Evolutionary conservation across 441 rosid species (phyloP), one percentile per base, ranked within the genome.

Genomic region (Brassica hybrid): DNA sequence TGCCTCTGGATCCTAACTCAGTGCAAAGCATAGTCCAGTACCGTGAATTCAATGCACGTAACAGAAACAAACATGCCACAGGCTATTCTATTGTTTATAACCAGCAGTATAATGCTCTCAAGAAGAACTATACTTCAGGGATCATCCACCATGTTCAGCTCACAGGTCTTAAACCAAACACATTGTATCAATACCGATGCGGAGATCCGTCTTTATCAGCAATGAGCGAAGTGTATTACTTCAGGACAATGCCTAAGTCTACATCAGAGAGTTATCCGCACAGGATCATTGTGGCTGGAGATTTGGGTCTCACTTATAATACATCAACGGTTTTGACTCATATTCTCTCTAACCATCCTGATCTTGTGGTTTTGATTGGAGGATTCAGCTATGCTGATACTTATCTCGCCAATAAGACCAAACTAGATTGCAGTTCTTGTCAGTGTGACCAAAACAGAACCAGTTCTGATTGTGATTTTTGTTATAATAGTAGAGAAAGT

Each of bases 291-390:
- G 72, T 94, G 5, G 85, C 88, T 5, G 98, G 97, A 80, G 97
- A 88, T 80, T 79, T 90, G 60, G 98, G 98, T 21, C 97, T 94
- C 38, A 89, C 95, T 3, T 88, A 87, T 75, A 92, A 94, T 48
- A 86, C 92, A 19, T 87, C 97, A 62, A 84, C 92, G 8, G 85
- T 85, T n/a, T 63, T 91, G 16, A 80, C 21, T 81, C 90, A 88
- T 77, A 65, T 91, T 77, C 68, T 83, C 36, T 81, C 81, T 61
- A 94, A 88, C 81, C 82, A 81, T 80, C 98, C 97, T 73, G 91
- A 91, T 84, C 97, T 92, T 41, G 82, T 91, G 61, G 66, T 94
- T 48, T 67, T 94, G 72, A 78, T 92, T 2, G 97, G 98, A 27
- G 97, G 90, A 68, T 88, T 84, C 30, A 85, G 86, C 69, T 92